phyloP scores from a whole-genome alignment of 2,329 filamentous ascomycete species.

The Tolypocladium ovalisporum region DNA sequence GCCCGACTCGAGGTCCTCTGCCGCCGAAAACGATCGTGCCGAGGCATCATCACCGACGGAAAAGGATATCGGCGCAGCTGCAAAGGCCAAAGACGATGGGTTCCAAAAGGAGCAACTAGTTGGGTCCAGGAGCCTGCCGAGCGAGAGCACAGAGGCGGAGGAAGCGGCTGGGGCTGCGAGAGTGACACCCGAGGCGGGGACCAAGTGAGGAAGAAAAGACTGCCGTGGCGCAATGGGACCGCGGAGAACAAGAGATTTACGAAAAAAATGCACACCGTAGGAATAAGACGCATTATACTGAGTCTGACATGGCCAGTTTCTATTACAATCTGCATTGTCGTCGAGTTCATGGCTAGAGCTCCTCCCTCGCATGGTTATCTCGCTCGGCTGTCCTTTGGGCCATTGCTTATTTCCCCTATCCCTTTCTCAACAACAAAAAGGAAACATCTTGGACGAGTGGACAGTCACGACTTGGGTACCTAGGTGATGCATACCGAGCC shows the following conservation, averaged over 20 bases:
- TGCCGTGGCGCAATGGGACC: neutral
- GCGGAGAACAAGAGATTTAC: neutral
- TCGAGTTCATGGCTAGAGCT: neutral
- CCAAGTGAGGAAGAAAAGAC: neutral
- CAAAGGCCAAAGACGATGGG: neutral
- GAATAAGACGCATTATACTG: neutral
- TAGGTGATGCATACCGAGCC: neutral
- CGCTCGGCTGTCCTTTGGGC: neutral
- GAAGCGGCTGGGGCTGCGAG: neutral
- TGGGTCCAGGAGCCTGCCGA: neutral
- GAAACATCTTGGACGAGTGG: too few relatives aligned
- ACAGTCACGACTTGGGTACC: neutral
- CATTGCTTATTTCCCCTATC: neutral
- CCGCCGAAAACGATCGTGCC: neutral
- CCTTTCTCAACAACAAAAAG: neutral
- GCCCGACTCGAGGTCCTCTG: constrained; percentile 1
- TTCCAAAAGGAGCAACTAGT: neutral
- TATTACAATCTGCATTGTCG: neutral
- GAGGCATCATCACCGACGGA: neutral
- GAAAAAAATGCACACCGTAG: neutral
- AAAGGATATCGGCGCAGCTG: neutral
- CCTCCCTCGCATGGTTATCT: neutral
- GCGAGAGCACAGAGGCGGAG: neutral
- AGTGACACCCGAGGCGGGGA: neutral
- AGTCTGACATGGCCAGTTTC: neutral